Base-by-base conservation (phyloP, 139 green algal species). In the Zygnema cylindricum region DNA sequence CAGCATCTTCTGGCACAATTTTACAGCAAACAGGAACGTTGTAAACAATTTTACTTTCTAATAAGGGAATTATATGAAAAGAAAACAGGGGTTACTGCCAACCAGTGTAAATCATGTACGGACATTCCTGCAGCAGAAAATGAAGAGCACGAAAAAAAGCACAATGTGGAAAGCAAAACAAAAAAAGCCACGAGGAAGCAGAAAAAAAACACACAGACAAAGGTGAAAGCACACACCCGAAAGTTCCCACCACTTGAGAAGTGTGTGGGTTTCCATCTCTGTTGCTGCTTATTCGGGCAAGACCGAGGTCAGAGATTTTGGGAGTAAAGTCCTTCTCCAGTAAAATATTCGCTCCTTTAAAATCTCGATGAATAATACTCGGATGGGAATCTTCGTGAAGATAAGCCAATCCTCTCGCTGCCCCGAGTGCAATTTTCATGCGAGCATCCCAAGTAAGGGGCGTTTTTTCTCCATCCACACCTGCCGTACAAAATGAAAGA, bases 381-480 rank as follows among this genome's bases (percentile, higher is more conserved):
- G 85, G 85, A 30, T 90, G 2, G 3, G 77, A 90, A 7, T 90
- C 85, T 43, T 90, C 85, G 49, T 90, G 85, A 30, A 90, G 77
- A 38, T 90, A 90, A 1, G 76, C 76, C 30, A 90, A 75, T 1
- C 85, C 77, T 1, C 85, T 71, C 30, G 85, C 85, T 1, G 85
- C 49, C 23, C 85, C 85, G 2, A 90, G 41, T n/a, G 85, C 85
- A 83, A 90, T 90, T 33, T 87, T 90, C 85, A 90, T 90, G 41
- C 85, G 76, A 32, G 39, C 77, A 7, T 54, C 30, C 85, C 85
- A 90, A 42, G 76, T 77, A 71, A 90, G 85, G 33, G 39, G 42
- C 22, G 2, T 11, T 33, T 84, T 55, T 11, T 43, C 77, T 49
- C 23, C 7, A 33, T 76, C 54, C 16, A 16, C 7, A 38, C 77